phyloP scores from a whole-genome alignment of 2,329 filamentous ascomycete genomes.

The Fusarium euwallaceae region DNA sequence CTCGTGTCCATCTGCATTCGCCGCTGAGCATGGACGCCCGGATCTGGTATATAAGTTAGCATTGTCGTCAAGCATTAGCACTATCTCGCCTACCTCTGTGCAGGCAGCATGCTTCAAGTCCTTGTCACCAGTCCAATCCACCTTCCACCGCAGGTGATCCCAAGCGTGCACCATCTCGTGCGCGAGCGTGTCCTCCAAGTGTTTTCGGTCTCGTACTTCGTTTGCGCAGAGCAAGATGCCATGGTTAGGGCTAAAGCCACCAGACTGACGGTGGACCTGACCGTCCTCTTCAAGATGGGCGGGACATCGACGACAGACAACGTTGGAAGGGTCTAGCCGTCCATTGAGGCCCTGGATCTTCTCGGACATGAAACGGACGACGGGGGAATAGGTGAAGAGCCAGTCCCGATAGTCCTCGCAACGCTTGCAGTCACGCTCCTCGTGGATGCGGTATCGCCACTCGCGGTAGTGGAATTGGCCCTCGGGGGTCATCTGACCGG shows the following conservation, averaged over 20 bases:
- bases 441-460: conserved; percentile 80
- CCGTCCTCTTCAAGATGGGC: conserved; percentile 68
- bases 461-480: conserved; percentile 83
- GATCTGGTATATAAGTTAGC: conserved; percentile 68
- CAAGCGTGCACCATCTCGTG: conserved; percentile 99
- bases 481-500: conserved; percentile 76
- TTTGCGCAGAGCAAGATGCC: conserved; percentile 96
- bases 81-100: conserved; percentile 75
- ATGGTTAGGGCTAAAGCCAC: conserved; percentile 87
- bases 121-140: conserved; percentile 80
- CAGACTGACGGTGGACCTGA: conserved; percentile 74
- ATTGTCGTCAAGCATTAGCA: background rate
- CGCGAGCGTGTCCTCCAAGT: conserved; percentile 92
- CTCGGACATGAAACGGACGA: conserved; percentile 87
- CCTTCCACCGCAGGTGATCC: conserved; percentile 92
- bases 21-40: conserved; percentile 92
- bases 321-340: conserved; percentile 78
- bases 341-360: conserved; percentile 86
- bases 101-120: conserved; percentile 91
- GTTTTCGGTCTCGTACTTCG: conserved; percentile 81
- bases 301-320: conserved; percentile 85
- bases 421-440: conserved; percentile 81
- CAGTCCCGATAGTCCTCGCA: conserved; percentile 89
- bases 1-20: conserved; percentile 90
- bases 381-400: conserved; percentile 85